phyloP scores from a whole-genome alignment of 1,284 basidiomycete species.

The Apiotrichum veenhuisii region DNA sequence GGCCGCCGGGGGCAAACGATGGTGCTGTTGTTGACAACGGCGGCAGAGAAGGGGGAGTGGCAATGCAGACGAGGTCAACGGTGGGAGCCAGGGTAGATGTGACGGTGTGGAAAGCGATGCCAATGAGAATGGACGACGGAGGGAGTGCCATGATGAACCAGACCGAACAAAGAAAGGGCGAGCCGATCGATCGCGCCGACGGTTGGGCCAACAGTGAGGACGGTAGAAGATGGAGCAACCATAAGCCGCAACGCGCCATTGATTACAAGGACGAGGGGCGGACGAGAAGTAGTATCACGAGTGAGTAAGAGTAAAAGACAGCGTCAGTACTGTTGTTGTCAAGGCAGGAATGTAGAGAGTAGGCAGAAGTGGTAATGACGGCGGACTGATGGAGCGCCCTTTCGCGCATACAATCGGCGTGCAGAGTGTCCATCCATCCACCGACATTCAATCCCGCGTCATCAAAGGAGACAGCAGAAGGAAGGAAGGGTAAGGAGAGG shows the following conservation, averaged over 20 bases:
- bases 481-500: not conserved
- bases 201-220: too few relatives aligned
- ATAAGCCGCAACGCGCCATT: too few relatives aligned
- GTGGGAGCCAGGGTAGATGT: not conserved
- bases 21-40: constrained; percentile 31
- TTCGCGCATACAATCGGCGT: not conserved
- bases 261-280: too few relatives aligned
- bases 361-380: not conserved
- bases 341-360: constrained; percentile 1
- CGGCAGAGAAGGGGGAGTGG: not conserved
- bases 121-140: not conserved
- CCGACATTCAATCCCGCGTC: too few relatives aligned
- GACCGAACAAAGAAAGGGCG: too few relatives aligned
- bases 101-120: too few relatives aligned
- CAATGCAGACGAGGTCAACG: not conserved
- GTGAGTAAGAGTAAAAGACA: not conserved
- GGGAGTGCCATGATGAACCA: not conserved
- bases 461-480: too few relatives aligned
- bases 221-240: too few relatives aligned
- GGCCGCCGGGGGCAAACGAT: constrained; percentile 40
- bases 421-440: too few relatives aligned
- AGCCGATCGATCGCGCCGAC: too few relatives aligned
- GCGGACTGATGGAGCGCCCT: not conserved
- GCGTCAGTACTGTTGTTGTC: not conserved
- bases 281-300: too few relatives aligned